Evolutionary conservation across 2,329 filamentous ascomycete species (phyloP).

Genomic region (Claviceps fusiformis): DNA sequence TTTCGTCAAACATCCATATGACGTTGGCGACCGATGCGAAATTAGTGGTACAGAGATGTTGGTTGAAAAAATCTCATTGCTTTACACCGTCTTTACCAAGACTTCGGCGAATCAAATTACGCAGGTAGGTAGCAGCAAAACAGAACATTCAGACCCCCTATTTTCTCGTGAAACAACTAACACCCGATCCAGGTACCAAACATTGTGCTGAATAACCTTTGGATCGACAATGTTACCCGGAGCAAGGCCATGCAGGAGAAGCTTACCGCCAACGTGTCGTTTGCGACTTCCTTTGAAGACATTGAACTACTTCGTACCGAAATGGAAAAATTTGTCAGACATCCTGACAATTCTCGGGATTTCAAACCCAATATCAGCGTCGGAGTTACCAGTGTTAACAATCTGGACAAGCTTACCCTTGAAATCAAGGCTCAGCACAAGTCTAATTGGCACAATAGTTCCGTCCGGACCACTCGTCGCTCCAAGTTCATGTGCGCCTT

Average conservation of each 20-base stretch:
- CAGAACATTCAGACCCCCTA: neutral
- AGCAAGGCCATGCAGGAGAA: constrained; percentile 86
- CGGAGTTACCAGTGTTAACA: constrained; percentile 63
- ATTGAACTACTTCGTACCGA: constrained; percentile 73
- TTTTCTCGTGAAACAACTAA: neutral
- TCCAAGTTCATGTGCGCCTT: constrained; percentile 97
- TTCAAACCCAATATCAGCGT: constrained; percentile 77
- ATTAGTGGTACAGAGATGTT: constrained; percentile 56
- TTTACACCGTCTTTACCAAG: constrained; percentile 84
- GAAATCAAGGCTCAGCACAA: constrained; percentile 82
- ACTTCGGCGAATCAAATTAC: constrained; percentile 69
- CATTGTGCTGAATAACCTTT: constrained; percentile 80
- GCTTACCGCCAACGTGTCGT: constrained; percentile 67
- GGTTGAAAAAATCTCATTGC: constrained; percentile 85
- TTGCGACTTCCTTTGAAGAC: constrained; percentile 79
- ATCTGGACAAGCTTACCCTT: constrained; percentile 78
- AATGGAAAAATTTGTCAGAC: constrained; percentile 70
- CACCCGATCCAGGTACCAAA: constrained; percentile 61
- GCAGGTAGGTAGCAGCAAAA: constrained; percentile 24
- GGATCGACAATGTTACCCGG: constrained; percentile 87
- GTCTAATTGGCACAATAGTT: constrained; percentile 82
- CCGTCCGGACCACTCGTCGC: constrained; percentile 63
- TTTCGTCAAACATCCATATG: constrained; percentile 96
- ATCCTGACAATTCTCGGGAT: constrained; percentile 77
- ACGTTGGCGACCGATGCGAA: constrained; percentile 89